These are phyloP conservation scores for Yamadazyma epiphylla DNA, from an alignment of 1,139 yeast species.

Conservation along the genomic window DNA sequence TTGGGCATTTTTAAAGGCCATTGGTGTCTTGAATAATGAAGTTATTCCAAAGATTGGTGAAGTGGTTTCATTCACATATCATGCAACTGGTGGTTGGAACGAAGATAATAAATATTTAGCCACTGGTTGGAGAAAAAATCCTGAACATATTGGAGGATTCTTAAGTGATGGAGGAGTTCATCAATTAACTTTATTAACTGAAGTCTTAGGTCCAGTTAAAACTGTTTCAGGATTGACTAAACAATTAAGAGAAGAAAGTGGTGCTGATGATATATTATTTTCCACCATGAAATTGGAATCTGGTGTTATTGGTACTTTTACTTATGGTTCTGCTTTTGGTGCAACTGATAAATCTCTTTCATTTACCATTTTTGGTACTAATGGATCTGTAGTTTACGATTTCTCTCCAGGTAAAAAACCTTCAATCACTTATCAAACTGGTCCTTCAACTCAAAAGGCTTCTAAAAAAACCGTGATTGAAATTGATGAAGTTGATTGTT, in stretches of 20 bases:
- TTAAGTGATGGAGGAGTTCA: conserved; percentile 95
- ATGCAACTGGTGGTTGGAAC: conserved; percentile 78
- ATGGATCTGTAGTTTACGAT: conserved; percentile 69
- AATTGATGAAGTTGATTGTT: conserved; percentile 51
- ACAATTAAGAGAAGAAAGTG: conserved; percentile 72
- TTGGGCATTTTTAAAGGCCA: conserved; percentile 68
- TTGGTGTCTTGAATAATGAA: conserved; percentile 46
- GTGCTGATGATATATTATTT: conserved; percentile 75
- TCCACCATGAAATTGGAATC: conserved; percentile 60
- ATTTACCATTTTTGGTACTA: conserved; percentile 70
- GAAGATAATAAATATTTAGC: conserved; percentile 59
- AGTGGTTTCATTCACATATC: conserved; percentile 71
- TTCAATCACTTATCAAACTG: conserved; percentile 46
- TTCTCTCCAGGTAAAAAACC: conserved; percentile 54
- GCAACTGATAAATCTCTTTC: conserved; percentile 66
- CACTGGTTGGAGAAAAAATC: conserved; percentile 82
- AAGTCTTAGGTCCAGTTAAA: conserved; percentile 71
- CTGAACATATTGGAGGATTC: conserved; percentile 89
- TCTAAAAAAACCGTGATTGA: conserved; percentile 46
- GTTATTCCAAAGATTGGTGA: conserved; percentile 70
- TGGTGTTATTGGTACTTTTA: conserved; percentile 80
- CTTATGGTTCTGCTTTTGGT: conserved; percentile 89
- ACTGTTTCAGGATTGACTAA: conserved; percentile 68
- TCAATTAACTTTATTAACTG: conserved; percentile 82
- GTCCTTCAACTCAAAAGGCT: conserved; percentile 39